Evolutionary conservation across 139 green algal genomes (phyloP), one percentile per base, ranked within the genome.

Genomic region (Tetradesmus obliquus): DNA sequence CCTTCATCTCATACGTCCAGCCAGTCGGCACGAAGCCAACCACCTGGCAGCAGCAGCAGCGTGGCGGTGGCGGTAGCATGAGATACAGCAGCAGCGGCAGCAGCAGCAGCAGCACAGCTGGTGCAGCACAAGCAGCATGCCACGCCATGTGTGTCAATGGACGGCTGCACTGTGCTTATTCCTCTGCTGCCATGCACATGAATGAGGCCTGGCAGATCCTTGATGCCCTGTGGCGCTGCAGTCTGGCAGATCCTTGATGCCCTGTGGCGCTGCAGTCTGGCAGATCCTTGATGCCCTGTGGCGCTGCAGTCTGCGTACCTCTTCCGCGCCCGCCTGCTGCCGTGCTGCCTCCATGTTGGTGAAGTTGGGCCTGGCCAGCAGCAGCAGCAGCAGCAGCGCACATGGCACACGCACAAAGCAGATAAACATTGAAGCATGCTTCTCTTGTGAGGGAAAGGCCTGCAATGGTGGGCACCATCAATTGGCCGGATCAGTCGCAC

Each of bases 11-110:
- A 87, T 97, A 96, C 82, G 95, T 94, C 97, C 97, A 99, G 3
- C 98, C 98, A 4, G 97, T 99, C 17, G 97, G 97, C 20, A 97
- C 95, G 88, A 99, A 97, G 3, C 96, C 98, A n/a, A 99, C 94
- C 60, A 97, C 93, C 95, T 96, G 94, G 15, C 5, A 15, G 3
- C 19, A 81, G 32, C 6, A 7, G 79, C 80, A 7, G 45, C 12
- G 51, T 22, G 24, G 80, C 80, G 24, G 17, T 5, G 22, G 80
- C 17, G 80, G 15, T 5, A 19, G 80, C 22, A 85, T 15, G 80
- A 7, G 80, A 17, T 24, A 7, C 9, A 22, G 32, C 32, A 45
- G 32, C 32, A 45, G 32, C 32, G 55, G 62, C 22, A 58, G 51
- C 60, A 79, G 24, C 22, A 86, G 51, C 51, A 66, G 10, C 24